Evolutionary conservation across 108 stramenopile species (phyloP).

Genomic region (Cyclotella cryptica): DNA sequence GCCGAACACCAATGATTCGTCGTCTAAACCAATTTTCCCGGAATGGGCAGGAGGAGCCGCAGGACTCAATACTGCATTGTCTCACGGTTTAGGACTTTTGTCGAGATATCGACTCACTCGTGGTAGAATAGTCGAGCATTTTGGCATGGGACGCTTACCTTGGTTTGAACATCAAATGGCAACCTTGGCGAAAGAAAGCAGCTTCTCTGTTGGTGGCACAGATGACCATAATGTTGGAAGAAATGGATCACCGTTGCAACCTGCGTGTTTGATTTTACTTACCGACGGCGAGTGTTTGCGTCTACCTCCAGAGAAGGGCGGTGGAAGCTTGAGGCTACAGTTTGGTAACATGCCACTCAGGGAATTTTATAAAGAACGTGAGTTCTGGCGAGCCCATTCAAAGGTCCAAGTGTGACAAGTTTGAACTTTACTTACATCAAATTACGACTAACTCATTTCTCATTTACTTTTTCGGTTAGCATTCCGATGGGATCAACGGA

Average conservation of each 20-base stretch:
- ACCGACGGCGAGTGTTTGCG: conserved; percentile 84
- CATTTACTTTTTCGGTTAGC: conserved; percentile 17
- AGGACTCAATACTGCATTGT: conserved; percentile 75
- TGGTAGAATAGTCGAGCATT: conserved; percentile 74
- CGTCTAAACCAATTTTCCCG: conserved; percentile 58
- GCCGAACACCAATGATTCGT: conserved; percentile 14
- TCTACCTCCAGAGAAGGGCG: conserved; percentile 64
- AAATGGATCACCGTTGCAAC: conserved; percentile 64
- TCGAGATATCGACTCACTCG: conserved; percentile 75
- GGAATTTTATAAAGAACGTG: conserved; percentile 77
- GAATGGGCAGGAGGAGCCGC: conserved; percentile 79
- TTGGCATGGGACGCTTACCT: conserved; percentile 82
- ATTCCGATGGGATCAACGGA: conserved; percentile 89
- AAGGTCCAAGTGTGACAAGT: background rate
- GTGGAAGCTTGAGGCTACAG: conserved; percentile 73
- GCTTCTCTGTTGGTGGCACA: conserved; percentile 1
- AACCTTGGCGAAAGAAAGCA: conserved; percentile 10
- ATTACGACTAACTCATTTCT: background rate
- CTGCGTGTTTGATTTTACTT: conserved; percentile 79
- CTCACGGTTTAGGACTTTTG: conserved; percentile 73
- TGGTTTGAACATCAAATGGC: conserved; percentile 59
- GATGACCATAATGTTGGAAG: conserved; percentile 14
- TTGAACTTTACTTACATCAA: background rate
- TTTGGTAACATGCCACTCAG: conserved; percentile 73
- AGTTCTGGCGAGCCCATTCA: background rate